A percentile compares a stretch with the other conserved stretches of the same genome.
These are phyloP conservation scores for Vinca minor DNA, from an alignment of 257 asterid species.

Conservation along the genomic window DNA sequence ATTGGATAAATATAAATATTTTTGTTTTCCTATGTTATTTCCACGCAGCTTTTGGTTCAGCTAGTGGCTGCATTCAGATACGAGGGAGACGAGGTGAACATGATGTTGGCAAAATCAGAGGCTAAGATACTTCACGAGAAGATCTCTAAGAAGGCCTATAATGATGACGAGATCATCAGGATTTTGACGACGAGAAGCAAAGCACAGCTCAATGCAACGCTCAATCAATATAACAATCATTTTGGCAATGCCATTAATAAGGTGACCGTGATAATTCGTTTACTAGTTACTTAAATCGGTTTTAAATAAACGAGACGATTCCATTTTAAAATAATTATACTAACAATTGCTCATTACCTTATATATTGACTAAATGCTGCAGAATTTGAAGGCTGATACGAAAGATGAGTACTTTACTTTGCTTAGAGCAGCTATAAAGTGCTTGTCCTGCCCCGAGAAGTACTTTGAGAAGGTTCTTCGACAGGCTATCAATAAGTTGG, in stretches of 20 bases:
- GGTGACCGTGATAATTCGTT: conserved; percentile 25
- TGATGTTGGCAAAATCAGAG: conserved; percentile 64
- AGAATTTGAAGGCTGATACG: conserved; percentile 64
- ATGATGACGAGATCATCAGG: conserved; percentile 61
- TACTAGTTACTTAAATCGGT: background rate
- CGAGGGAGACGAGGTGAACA: conserved; percentile 72
- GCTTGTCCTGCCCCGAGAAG: conserved; percentile 66
- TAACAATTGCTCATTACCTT: background rate
- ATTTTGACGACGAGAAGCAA: conserved; percentile 81
- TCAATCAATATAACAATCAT: conserved; percentile 63
- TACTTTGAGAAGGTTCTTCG: conserved; percentile 68
- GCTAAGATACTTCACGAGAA: conserved; percentile 71
- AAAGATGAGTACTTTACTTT: conserved; percentile 47
- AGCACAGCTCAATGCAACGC: conserved; percentile 82
- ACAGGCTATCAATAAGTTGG: conserved; percentile 45
- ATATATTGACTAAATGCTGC: conserved; percentile 9
- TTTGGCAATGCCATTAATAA: conserved; percentile 66
- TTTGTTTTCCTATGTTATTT: too few species aligned
- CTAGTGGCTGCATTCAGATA: conserved; percentile 77
- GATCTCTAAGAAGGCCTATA: conserved; percentile 57
- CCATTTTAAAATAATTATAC: too few species aligned
- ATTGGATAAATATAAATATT: too few species aligned
- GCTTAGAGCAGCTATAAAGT: conserved; percentile 61
- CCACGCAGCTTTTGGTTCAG: conserved; percentile 83
- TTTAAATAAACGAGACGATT: too few species aligned